phyloP scores from a whole-genome alignment of 441 rosid genomes.

The Dalechampia spathulata region DNA sequence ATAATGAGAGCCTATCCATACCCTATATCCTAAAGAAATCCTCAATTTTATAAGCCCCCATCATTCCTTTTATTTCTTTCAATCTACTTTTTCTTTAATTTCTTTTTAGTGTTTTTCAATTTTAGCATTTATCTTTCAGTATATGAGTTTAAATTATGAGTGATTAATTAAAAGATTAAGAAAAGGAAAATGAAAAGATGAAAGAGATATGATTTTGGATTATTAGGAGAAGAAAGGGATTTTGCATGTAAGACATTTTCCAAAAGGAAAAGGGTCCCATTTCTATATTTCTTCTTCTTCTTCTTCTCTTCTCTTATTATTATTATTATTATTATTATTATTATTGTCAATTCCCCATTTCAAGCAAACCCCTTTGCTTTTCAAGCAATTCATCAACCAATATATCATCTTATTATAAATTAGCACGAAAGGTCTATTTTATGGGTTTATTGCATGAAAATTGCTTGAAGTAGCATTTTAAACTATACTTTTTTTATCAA shows the following conservation, averaged over 20 bases:
- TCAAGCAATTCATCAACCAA: slow-evolving; percentile 12
- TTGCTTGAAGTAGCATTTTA: no score
- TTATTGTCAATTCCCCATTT: slow-evolving; percentile 19
- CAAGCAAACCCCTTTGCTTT: slow-evolving; percentile 34
- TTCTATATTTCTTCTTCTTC: slow-evolving; percentile 2
- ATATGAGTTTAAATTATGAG: no score
- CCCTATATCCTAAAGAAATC: slow-evolving; percentile 12
- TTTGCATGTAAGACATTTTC: no score
- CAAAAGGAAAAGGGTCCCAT: slow-evolving; percentile 13
- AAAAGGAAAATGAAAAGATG: no score
- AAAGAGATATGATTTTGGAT: no score
- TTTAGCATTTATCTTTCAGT: background rate
- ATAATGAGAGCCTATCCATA: slow-evolving; percentile 30
- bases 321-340: no score
- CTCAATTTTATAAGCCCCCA: background rate
- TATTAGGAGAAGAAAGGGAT: no score
- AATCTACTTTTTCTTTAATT: background rate
- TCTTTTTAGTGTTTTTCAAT: background rate
- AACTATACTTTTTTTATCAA: no score
- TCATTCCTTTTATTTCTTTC: slow-evolving; percentile 1
- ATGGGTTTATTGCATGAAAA: no score
- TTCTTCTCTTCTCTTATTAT: background rate
- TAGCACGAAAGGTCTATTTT: background rate
- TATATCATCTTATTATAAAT: background rate
- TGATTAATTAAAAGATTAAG: no score